These are phyloP conservation scores for Xylariomycetidae sp. DNA, from an alignment of 2,329 filamentous ascomycete genomes.

Conservation along the genomic window DNA sequence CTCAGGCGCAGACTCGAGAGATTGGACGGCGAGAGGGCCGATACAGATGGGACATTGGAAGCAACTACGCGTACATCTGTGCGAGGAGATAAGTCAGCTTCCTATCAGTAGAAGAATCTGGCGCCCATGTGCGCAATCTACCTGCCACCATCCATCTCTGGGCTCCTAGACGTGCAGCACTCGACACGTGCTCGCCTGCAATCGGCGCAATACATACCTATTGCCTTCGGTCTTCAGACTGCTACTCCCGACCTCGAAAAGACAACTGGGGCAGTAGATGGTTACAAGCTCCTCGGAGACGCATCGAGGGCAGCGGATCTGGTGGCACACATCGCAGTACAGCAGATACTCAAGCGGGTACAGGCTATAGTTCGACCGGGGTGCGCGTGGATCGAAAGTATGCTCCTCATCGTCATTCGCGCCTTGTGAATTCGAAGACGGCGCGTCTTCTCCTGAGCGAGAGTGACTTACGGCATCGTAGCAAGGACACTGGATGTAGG, in stretches of 20 bases:
- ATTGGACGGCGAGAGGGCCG: slow-evolving; percentile 69
- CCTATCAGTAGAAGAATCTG: too few species aligned
- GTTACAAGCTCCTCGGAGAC: slow-evolving; percentile 90
- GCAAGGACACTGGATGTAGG: slow-evolving; percentile 62
- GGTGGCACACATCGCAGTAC: slow-evolving; percentile 96
- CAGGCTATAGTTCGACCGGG: slow-evolving; percentile 83
- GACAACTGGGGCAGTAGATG: slow-evolving; percentile 90
- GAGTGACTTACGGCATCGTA: slow-evolving; percentile 16
- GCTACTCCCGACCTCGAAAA: slow-evolving; percentile 93
- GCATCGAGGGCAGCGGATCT: slow-evolving; percentile 89
- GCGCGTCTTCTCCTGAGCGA: slow-evolving; percentile 26
- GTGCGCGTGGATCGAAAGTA: slow-evolving; percentile 79
- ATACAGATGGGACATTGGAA: slow-evolving; percentile 92
- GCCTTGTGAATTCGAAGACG: slow-evolving; percentile 14
- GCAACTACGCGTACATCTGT: slow-evolving; percentile 85
- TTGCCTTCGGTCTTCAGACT: slow-evolving; percentile 90
- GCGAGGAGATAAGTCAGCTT: slow-evolving; percentile 4
- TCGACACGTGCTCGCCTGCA: too few species aligned
- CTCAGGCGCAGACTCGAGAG: slow-evolving; percentile 54
- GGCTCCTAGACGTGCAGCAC: too few species aligned
- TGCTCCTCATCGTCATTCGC: slow-evolving; percentile 50
- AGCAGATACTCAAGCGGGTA: slow-evolving; percentile 90
- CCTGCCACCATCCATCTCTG: too few species aligned
- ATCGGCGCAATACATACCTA: slow-evolving; percentile 56
- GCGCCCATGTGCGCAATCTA: too few species aligned